These are phyloP conservation scores for Glycine tomentella DNA, from an alignment of 306 rosid genomes.

Conservation along the genomic window DNA sequence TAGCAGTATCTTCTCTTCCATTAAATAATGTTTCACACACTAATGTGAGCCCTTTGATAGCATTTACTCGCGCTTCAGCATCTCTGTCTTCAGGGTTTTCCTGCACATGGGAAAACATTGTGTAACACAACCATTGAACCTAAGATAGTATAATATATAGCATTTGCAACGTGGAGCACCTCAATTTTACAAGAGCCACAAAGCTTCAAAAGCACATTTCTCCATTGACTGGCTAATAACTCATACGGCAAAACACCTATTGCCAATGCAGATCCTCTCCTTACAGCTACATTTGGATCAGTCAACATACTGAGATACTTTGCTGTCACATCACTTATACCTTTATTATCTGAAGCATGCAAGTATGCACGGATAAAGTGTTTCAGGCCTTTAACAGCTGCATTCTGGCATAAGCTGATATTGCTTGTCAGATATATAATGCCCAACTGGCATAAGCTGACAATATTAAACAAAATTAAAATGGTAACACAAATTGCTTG, in stretches of 20 bases:
- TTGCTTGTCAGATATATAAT: slow-evolving; percentile 23
- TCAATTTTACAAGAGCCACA: slow-evolving; percentile 77
- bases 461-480: slow-evolving; percentile 12
- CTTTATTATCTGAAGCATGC: slow-evolving; percentile 56
- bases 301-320: slow-evolving; percentile 81
- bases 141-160: slow-evolving; percentile 37
- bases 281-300: slow-evolving; percentile 83
- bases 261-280: slow-evolving; percentile 96
- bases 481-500: slow-evolving; percentile 29
- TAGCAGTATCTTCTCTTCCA: slow-evolving; percentile 53
- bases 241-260: slow-evolving; percentile 80
- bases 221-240: slow-evolving; percentile 77
- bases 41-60: slow-evolving; percentile 87
- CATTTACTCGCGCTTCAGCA: slow-evolving; percentile 95
- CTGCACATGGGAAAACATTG: slow-evolving; percentile 55
- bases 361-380: slow-evolving; percentile 74
- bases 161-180: slow-evolving; percentile 58
- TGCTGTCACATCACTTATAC: slow-evolving; percentile 57
- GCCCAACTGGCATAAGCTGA: slow-evolving; percentile 9
- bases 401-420: slow-evolving; percentile 63
- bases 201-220: slow-evolving; percentile 79
- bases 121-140: slow-evolving; percentile 34
- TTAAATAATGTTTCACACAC: slow-evolving; percentile 78
- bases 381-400: slow-evolving; percentile 80
- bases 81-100: slow-evolving; percentile 88